phyloP scores from a whole-genome alignment of 2,329 filamentous ascomycete genomes.

The Fonsecaea erecta region DNA sequence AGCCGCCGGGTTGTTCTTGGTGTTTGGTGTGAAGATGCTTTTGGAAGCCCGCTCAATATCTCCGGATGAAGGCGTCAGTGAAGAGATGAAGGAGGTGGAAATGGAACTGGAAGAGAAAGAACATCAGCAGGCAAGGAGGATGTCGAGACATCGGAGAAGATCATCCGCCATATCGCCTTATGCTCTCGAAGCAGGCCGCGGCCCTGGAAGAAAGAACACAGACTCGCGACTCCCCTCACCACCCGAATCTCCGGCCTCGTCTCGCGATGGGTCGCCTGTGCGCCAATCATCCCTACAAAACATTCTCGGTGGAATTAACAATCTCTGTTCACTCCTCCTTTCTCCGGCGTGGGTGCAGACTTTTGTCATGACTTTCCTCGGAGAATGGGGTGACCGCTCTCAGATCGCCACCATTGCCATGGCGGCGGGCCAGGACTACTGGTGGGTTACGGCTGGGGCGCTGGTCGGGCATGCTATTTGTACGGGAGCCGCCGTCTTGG shows the following conservation, averaged over 20 bases:
- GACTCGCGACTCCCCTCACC: slow-evolving; percentile 79
- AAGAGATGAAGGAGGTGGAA: slow-evolving; percentile 98
- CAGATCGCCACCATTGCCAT: slow-evolving; percentile 99
- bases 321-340: slow-evolving; percentile 83
- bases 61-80: slow-evolving; percentile 85
- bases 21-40: slow-evolving; percentile 84
- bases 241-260: slow-evolving; percentile 75
- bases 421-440: slow-evolving; percentile 97
- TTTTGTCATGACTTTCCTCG: slow-evolving; percentile 97
- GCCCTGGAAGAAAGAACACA: slow-evolving; percentile 67
- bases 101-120: slow-evolving; percentile 93
- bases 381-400: slow-evolving; percentile 96
- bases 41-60: slow-evolving; percentile 88
- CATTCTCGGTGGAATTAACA: slow-evolving; percentile 70
- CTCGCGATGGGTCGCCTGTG: slow-evolving; percentile 61
- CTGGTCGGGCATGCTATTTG: slow-evolving; percentile 85
- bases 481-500: slow-evolving; percentile 88
- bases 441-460: slow-evolving; percentile 95
- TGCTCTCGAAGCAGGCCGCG: slow-evolving; percentile 77
- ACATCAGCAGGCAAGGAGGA: slow-evolving; percentile 67
- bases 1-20: slow-evolving; percentile 81
- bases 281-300: slow-evolving; percentile 52
- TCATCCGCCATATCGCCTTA: slow-evolving; percentile 72
- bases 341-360: slow-evolving; percentile 99
- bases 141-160: slow-evolving; percentile 52